Percentiles rank a stretch among this genome's conserved stretches.
Evolutionary conservation across 1,284 basidiomycete species (phyloP).

Genomic region (Schizophyllum commune): DNA sequence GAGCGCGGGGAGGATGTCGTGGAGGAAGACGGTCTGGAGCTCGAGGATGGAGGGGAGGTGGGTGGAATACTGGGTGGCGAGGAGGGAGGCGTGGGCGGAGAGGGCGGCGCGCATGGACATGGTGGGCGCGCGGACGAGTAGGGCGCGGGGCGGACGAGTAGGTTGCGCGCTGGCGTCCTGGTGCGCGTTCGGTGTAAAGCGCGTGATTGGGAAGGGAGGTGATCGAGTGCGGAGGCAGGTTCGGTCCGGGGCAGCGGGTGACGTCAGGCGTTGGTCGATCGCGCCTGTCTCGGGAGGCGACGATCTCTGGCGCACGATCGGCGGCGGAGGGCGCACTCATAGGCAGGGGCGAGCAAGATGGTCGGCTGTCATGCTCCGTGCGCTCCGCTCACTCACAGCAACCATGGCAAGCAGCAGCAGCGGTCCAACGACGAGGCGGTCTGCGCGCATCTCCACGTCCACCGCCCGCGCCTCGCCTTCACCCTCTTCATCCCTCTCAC

Average conservation of each 20-base stretch:
- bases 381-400: too few relatives aligned
- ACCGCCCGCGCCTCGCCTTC: too few relatives aligned
- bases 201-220: too few relatives aligned
- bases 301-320: background rate
- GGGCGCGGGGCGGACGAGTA: background rate
- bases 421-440: background rate
- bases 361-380: background rate
- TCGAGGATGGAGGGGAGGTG: constrained; percentile 36
- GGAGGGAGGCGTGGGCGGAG: constrained; percentile 23
- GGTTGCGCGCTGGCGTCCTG: too few relatives aligned
- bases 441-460: background rate
- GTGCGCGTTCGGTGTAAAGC: too few relatives aligned
- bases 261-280: background rate
- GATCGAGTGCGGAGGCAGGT: too few relatives aligned
- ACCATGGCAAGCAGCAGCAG: background rate
- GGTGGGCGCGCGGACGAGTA: background rate
- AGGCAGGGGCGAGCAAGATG: background rate
- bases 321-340: background rate
- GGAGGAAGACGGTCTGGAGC: constrained; percentile 42
- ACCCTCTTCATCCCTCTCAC: too few relatives aligned
- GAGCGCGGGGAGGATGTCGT: constrained; percentile 52
- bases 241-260: background rate
- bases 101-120: constrained; percentile 30
- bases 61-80: constrained; percentile 34
- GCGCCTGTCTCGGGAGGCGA: background rate